Evolutionary conservation across 108 stramenopile genomes (phyloP), one percentile per base, ranked within the genome.

Genomic region (Aurantiochytrium sp.): DNA sequence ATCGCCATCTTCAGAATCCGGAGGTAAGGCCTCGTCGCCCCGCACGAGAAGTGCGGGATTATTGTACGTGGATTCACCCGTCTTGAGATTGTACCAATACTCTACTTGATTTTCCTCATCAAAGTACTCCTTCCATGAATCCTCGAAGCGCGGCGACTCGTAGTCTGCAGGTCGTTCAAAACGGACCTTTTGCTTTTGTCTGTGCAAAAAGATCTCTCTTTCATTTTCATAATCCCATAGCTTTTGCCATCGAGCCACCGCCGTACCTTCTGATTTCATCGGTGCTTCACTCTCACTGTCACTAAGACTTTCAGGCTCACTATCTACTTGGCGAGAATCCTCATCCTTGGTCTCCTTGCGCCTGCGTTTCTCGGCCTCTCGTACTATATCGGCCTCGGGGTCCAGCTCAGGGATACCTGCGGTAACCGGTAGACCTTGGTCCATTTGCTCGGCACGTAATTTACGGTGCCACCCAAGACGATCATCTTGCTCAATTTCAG

Each of bases 401-500:
- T 88, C 87, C 5, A 58, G 35, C 1, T 25, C 87, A 8, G 87
- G 87, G 4, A 72, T 55, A 5, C 72, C 47, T 6, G 69, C 49
- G 21, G 73, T 51, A 1, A 71, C 72, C 71, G 88, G 35, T 0
- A 18, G 21, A 12, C 87, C 87, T 42, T 58, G 28, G 58, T 88
- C 58, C 16, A 44, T 12, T 10, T 53, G 59, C 60, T 87, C 89
- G 21, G 90, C 88, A 10, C 87, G 25, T 23, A 60, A 21, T 29
- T 88, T 88, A 1, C 91, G 90, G 35, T 89, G 64, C 92, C 92
- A 93, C 14, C 92, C 92, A 28, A 59, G 83, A 23, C 88, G n/a
- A 58, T 94, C 94, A 87, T 94, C 94, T 88, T 94, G 93, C 43
- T 73, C 87, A 44, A 95, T 90, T n/a, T 95, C 94, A 42, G 92